Conservation (phyloP, 352 stramenopile genomes). For the Phytophthora capsici region DNA sequence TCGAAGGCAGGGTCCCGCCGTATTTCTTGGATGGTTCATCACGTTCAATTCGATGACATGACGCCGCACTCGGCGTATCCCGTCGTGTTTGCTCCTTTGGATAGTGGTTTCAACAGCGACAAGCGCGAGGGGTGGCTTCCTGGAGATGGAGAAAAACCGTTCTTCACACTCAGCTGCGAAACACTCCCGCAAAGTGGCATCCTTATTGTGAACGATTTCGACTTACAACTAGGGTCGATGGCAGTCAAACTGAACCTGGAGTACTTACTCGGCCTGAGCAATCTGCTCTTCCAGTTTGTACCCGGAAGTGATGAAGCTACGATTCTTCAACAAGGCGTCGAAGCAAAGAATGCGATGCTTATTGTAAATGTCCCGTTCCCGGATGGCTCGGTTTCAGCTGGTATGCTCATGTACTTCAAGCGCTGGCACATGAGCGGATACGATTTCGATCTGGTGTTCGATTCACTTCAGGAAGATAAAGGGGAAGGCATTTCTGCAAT, state of each 20-base stretch:
- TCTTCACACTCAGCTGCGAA: slow-evolving; percentile 71
- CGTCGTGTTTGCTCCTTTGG: slow-evolving; percentile 77
- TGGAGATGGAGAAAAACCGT: slow-evolving; percentile 75
- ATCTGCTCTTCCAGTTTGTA: slow-evolving; percentile 80
- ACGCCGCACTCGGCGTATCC: slow-evolving; percentile 72
- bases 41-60: slow-evolving; percentile 91
- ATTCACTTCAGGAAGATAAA: slow-evolving; percentile 80
- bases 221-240: slow-evolving; percentile 73
- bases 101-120: slow-evolving; percentile 89
- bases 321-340: slow-evolving; percentile 61
- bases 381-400: slow-evolving; percentile 48
- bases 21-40: slow-evolving; percentile 72
- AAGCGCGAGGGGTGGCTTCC: slow-evolving; percentile 86
- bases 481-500: slow-evolving; percentile 84
- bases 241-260: slow-evolving; percentile 83
- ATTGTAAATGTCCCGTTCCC: slow-evolving; percentile 57
- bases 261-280: slow-evolving; percentile 75
- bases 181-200: slow-evolving; percentile 74
- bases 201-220: slow-evolving; percentile 81
- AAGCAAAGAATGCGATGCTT: slow-evolving; percentile 69
- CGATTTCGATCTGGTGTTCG: slow-evolving; percentile 85
- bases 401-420: slow-evolving; percentile 87
- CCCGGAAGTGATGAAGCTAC: slow-evolving; percentile 72
- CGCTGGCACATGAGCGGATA: slow-evolving; percentile 72
- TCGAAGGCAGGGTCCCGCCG: slow-evolving; percentile 57